Evolutionary conservation across 179 eudicot species (phyloP), one percentile per base, ranked within the genome.

Genomic region (Camellia oleifera): DNA sequence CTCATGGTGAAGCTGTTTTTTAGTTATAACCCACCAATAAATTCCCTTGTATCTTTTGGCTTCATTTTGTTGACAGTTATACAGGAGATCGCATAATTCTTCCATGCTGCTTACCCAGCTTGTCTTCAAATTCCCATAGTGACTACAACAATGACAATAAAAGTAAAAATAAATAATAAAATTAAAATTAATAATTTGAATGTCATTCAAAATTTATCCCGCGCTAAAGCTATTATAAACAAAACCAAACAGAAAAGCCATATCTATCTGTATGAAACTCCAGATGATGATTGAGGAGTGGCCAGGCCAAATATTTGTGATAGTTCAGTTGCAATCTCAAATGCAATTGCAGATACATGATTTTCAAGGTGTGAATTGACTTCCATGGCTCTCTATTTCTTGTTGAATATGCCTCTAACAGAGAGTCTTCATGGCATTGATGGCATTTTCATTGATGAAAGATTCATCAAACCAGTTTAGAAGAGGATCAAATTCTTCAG

Each of bases 401-500:
- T 90, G 86, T 90, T 88, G 87, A 90, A 91, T 66, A 89, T 75
- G 12, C 99, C 99, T 50, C 40, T 32, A 96, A 96, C 57, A 94
- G 73, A 80, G 98, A 80, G 98, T 91, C 83, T 94, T 96, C 72
- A 94, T 92, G 77, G 99, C 97, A 83, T 94, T 92, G 77, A 95
- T 85, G 32, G 99, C 99, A 79, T 84, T 89, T 86, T 96, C 98
- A 57, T 96, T 94, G 86, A 96, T 96, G 81, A 96, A 96, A 20
- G 99, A 94, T 84, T 96, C 99, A 74, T 96, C 99, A 79, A 91
- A 96, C 82, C 86, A 89, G 80, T 88, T 94, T 92, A 96, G 0
- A 23, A 96, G 92, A 15, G 91, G 84, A 53, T 96, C 93, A 75
- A 96, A 96, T n/a, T 82, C 93, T 44, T 90, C 89, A 0, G 96